Base-by-base conservation (phyloP, 345 rosid species). In the Acer saccharum region DNA sequence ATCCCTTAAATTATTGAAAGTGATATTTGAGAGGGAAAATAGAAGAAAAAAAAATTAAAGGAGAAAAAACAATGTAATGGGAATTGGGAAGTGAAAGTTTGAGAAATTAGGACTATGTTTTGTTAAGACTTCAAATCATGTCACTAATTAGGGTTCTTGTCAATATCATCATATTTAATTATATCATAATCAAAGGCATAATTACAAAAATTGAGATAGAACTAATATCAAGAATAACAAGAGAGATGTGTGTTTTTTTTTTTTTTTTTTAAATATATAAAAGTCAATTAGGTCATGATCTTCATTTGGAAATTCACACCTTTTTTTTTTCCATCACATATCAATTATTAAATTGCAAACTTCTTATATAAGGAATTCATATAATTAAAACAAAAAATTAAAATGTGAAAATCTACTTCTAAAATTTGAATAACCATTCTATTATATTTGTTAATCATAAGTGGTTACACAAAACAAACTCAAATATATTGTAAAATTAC, bases 61-160 rank as follows among this genome's bases (percentile, higher is more conserved):
- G 6, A 48, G 1, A 3, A 23, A 50, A 27, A 71, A 50, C 1
- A 52, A 50, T 0, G 2, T 6, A 12, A 69, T 50, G 73, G 46
- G 25, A 23, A 12, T 50, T 50, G 73, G 46, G 25, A 23, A 23
- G 29, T 55, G 16, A 41, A 18, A 58, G 66, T 6, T 72, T 39
- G 54, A 41, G 21, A 58, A 6, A 0, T 13, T 7, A 16, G 57
- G 65, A 4, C 20, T 23, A 5, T 14, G 55, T 25, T 61, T 61
- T 62, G 68, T 73, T 73, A 44, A n/a, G 23, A 73, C 43, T 73
- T 73, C 58, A 43, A 61, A 62, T 73, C 76, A 73, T 60, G 20
- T 50, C 52, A 60, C 66, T 41, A 41, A 60, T 12, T 2, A 72
- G 17, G 50, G 16, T n/a, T 16, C 44, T 48, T 50, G 6, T 48